These are phyloP conservation scores for Rhododendron ferrugineum DNA, from an alignment of 148 eudicot genomes.

Conservation along the genomic window DNA sequence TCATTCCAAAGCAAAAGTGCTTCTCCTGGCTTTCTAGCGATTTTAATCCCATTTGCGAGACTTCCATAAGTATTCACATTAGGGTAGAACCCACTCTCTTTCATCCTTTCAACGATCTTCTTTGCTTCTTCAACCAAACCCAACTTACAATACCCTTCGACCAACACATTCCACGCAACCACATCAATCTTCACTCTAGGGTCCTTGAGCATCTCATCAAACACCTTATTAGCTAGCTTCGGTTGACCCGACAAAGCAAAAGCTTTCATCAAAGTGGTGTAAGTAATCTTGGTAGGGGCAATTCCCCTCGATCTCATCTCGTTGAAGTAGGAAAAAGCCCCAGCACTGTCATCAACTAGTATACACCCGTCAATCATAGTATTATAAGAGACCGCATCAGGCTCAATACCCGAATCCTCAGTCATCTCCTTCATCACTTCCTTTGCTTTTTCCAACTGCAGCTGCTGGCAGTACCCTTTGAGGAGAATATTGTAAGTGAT, in stretches of 20 bases:
- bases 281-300: constrained; percentile 86
- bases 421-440: constrained; percentile 64
- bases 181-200: constrained; percentile 85
- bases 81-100: constrained; percentile 62
- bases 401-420: constrained; percentile 45
- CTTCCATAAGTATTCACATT: constrained; percentile 89
- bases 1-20: constrained; percentile 90
- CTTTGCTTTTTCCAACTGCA: constrained; percentile 75
- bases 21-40: constrained; percentile 93
- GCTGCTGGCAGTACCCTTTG: constrained; percentile 86
- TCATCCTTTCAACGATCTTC: constrained; percentile 59
- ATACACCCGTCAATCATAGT: constrained; percentile 89
- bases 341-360: constrained; percentile 73
- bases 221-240: constrained; percentile 67
- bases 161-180: constrained; percentile 94
- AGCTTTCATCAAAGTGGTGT: constrained; percentile 97
- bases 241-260: constrained; percentile 91
- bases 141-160: constrained; percentile 72
- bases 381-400: constrained; percentile 92
- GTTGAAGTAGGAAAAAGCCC: constrained; percentile 74
- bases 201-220: constrained; percentile 90
- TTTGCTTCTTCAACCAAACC: constrained; percentile 83
- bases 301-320: constrained; percentile 88
- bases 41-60: constrained; percentile 81
- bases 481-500: constrained; percentile 82